Evolutionary conservation across 2,329 filamentous ascomycete species (phyloP).

Genomic region (Colletotrichum australisinense): DNA sequence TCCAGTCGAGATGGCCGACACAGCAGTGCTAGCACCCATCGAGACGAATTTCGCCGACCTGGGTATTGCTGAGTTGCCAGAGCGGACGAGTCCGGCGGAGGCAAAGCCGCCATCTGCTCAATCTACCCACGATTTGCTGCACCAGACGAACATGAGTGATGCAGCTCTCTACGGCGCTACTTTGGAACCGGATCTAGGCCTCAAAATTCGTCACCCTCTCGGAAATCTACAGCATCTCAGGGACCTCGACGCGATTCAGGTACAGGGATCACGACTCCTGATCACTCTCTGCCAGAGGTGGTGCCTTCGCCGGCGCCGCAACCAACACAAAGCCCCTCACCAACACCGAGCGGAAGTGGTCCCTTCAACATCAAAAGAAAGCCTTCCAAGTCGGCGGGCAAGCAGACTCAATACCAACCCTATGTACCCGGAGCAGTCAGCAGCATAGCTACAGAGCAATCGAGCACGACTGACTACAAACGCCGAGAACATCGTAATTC

Average conservation of each 20-base stretch:
- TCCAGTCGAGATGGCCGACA: slow-evolving; percentile 58
- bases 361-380: slow-evolving; percentile 31
- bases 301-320: not conserved
- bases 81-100: slow-evolving; percentile 45
- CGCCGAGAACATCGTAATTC: slow-evolving; percentile 33
- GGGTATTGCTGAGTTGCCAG: slow-evolving; percentile 52
- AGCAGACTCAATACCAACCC: slow-evolving; percentile 29
- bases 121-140: slow-evolving; percentile 27
- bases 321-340: not conserved
- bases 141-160: slow-evolving; percentile 34
- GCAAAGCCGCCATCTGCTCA: slow-evolving; percentile 24
- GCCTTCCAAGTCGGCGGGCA: slow-evolving; percentile 23
- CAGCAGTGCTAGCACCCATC: slow-evolving; percentile 49
- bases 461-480: not conserved
- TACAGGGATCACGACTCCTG: not conserved
- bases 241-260: no score
- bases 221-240: not conserved
- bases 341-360: not conserved
- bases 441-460: not conserved
- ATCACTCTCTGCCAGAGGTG: not conserved
- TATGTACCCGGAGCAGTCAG: slow-evolving; percentile 26
- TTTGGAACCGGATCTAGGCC: slow-evolving; percentile 35
- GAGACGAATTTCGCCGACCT: slow-evolving; percentile 43
- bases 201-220: slow-evolving; percentile 1
- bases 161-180: slow-evolving; percentile 33